These are phyloP conservation scores for Alternaria viburni DNA, from an alignment of 2,329 filamentous ascomycete species.

Conservation along the genomic window DNA sequence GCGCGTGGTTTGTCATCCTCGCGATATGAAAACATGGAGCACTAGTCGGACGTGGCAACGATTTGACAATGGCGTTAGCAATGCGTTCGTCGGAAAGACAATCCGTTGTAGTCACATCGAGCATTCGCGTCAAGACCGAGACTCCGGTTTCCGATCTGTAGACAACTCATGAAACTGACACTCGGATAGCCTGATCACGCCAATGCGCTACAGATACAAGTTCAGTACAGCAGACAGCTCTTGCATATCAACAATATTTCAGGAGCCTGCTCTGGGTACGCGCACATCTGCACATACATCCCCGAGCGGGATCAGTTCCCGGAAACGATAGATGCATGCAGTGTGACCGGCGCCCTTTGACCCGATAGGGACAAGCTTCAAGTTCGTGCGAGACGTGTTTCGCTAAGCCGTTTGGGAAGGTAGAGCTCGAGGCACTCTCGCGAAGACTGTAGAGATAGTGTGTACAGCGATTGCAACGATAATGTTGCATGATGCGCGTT, in stretches of 20 bases:
- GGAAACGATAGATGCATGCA: conserved; percentile 5
- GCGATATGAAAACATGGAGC: background rate
- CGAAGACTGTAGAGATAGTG: background rate
- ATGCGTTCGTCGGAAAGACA: conserved; percentile 2
- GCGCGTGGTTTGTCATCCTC: background rate
- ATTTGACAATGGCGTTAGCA: background rate
- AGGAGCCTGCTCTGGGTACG: background rate
- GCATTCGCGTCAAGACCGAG: background rate
- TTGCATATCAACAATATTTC: background rate
- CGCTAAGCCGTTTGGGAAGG: conserved; percentile 14
- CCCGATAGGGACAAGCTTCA: background rate
- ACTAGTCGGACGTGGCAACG: background rate
- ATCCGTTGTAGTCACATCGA: background rate
- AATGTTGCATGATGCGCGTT: background rate
- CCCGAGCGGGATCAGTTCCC: background rate
- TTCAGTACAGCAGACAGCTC: background rate
- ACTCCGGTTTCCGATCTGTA: background rate
- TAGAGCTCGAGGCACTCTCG: background rate
- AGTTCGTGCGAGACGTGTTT: background rate
- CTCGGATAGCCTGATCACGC: background rate
- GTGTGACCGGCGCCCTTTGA: background rate
- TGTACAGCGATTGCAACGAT: background rate
- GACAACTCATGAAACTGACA: background rate
- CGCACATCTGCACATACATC: background rate
- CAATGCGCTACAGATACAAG: background rate